Base-by-base conservation (phyloP, 768 basidiomycete genomes). In the Panellus pusillus region DNA sequence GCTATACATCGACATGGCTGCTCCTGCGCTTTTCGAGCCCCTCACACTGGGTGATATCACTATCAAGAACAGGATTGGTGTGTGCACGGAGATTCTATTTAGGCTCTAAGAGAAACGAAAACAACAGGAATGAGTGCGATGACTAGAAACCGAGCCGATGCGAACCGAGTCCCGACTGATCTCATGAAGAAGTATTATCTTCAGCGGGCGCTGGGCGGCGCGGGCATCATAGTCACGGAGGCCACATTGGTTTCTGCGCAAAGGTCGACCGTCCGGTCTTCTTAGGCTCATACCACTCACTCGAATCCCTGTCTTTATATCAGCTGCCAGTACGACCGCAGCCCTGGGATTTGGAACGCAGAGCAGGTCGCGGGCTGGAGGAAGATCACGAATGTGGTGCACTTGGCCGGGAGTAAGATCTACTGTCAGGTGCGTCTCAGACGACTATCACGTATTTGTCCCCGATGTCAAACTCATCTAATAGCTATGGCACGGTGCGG, bases 341-440 rank as follows among this genome's bases (percentile, higher is more conserved):
- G 73, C 1, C 78, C 78, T 13, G 79, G 79, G 5, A 73, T 79
- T 24, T 80, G 78, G 77, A 74, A 64, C 53, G 57, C 68, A 9
- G 72, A 75, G 29, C 78, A 80, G 53, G 66, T 76, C 9, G 57
- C 59, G 15, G 77, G 64, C 4, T 81, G 79, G 78, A 77, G 72
- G 55, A 72, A 69, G 43, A 66, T 82, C 44, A 74, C 70, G 1
- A 76, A 77, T 44, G 72, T 70, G 1, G 77, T 83, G 8, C 80
- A 82, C 58, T 61, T 64, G 8, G 74, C 72, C 35, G 77, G 76
- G 8, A 70, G 73, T 7, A 57, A 67, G 20, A 77, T 81, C 17
- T 79, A 77, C 42, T 63, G 66, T 41, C 82, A 83, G 70, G 71
- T 73, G 40, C 35, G 63, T 40, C 27, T 9, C n/a, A n/a, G n/a